A percentile compares a stretch with the other conserved stretches of the same genome.
Conservation (phyloP, 371 early-diverging fungal species). For the Batkoa obscura region DNA sequence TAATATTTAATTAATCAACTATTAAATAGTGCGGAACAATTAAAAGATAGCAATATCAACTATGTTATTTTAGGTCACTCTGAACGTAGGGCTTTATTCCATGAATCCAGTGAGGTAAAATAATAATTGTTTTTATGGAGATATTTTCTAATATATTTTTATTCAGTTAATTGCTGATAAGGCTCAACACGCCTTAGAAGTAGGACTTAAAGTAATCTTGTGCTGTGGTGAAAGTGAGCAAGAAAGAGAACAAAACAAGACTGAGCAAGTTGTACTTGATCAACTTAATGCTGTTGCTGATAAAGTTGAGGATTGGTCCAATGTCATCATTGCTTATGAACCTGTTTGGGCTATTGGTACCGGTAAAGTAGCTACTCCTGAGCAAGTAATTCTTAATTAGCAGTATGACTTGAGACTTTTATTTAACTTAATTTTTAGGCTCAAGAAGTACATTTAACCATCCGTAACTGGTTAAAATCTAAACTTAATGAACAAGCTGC, state of each 20-base stretch:
- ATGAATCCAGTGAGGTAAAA: slow-evolving; percentile 68
- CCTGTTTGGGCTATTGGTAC: slow-evolving; percentile 99
- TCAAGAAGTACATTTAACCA: slow-evolving; percentile 83
- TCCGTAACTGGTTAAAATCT: slow-evolving; percentile 70
- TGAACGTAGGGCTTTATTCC: slow-evolving; percentile 89
- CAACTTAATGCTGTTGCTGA: slow-evolving; percentile 74
- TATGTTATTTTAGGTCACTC: slow-evolving; percentile 99
- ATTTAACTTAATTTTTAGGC: slow-evolving; percentile 27
- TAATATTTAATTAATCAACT: slow-evolving; percentile 4
- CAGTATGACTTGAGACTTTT: not conserved
- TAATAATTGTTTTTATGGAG: not conserved
- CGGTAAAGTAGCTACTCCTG: slow-evolving; percentile 91
- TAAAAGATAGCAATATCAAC: slow-evolving; percentile 86
- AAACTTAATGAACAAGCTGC: slow-evolving; percentile 70
- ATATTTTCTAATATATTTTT: slow-evolving; percentile 4
- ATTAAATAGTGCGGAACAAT: slow-evolving; percentile 61
- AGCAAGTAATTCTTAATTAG: slow-evolving; percentile 31
- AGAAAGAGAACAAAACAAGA: slow-evolving; percentile 77
- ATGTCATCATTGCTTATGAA: slow-evolving; percentile 98
- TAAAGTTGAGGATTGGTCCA: slow-evolving; percentile 57
- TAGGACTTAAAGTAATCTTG: slow-evolving; percentile 83
- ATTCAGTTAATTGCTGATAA: slow-evolving; percentile 58
- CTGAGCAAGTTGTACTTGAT: slow-evolving; percentile 69
- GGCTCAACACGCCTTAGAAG: slow-evolving; percentile 67
- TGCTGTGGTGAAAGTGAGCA: slow-evolving; percentile 96